phyloP scores from a whole-genome alignment of 202 grass and related monocot genomes.

The Zizania palustris region DNA sequence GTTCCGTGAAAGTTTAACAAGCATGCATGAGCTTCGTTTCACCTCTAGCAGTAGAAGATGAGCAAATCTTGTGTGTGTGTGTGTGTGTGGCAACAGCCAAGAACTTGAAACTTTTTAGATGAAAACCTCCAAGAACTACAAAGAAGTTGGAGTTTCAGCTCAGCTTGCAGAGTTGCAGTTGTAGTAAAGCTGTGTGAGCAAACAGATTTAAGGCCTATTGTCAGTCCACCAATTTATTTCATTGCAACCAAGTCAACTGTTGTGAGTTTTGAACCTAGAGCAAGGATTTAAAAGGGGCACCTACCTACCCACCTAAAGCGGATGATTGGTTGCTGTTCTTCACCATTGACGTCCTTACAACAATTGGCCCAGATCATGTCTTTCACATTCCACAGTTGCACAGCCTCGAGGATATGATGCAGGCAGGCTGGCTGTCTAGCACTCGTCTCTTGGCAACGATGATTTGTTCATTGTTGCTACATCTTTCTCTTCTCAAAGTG shows the following conservation, averaged over 20 bases:
- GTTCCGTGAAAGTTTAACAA: no score
- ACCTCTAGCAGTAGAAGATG: neutral
- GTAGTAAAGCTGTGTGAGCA: neutral
- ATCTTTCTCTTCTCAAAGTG: no score
- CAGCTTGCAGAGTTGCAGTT: no score
- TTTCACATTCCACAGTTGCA: conserved; percentile 3
- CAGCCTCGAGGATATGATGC: neutral
- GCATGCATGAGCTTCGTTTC: neutral
- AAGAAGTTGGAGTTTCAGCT: neutral
- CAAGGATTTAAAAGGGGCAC: conserved; percentile 9
- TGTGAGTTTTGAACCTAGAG: neutral
- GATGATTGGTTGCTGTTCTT: conserved; percentile 32
- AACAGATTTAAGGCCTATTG: neutral
- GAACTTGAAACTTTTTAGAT: neutral
- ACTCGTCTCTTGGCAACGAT: conserved; percentile 18
- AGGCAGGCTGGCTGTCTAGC: neutral
- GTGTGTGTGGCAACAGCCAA: neutral
- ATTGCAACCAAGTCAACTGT: neutral
- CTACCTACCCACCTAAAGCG: conserved; percentile 7
- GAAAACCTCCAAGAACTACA: neutral
- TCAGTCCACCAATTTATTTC: neutral
- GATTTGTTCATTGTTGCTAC: no score
- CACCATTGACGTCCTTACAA: conserved; percentile 22
- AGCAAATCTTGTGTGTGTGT: neutral
- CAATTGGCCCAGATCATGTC: conserved; percentile 7